Conservation (phyloP, 306 rosid species). For the Sechiopsis laciniata region DNA sequence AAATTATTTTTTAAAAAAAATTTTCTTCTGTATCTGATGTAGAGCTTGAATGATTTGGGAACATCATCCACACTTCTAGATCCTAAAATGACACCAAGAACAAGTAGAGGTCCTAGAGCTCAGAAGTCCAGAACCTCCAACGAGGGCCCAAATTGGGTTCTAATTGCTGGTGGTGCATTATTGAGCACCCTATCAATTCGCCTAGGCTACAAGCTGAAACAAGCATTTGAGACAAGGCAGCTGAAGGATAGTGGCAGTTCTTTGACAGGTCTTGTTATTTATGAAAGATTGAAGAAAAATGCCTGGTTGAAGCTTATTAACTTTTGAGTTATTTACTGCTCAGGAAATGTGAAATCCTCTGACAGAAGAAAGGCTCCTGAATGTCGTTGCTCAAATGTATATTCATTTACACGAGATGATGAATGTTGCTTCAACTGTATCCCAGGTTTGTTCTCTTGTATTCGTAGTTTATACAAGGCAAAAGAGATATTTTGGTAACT, state of each 20-base stretch:
- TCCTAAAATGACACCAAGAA: conserved; percentile 61
- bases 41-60: conserved; percentile 35
- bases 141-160: conserved; percentile 75
- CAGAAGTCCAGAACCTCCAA: conserved; percentile 42
- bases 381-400: conserved; percentile 46
- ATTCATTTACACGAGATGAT: conserved; percentile 52
- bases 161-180: conserved; percentile 89
- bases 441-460: conserved; percentile 45
- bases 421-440: conserved; percentile 56
- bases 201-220: conserved; percentile 82
- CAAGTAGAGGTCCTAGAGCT: conserved; percentile 47
- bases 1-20: neutral
- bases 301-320: conserved; percentile 21
- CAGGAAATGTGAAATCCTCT: conserved; percentile 57
- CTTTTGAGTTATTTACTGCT: conserved; percentile 21
- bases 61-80: conserved; percentile 25
- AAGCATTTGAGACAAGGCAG: conserved; percentile 60
- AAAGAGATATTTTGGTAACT: neutral
- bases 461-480: neutral
- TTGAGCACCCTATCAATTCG: conserved; percentile 77
- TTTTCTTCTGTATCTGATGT: conserved; percentile 9
- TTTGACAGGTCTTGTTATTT: conserved; percentile 27
- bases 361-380: conserved; percentile 48
- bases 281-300: neutral
- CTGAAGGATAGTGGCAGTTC: conserved; percentile 40